Evolutionary conservation across 208 protist species (phyloP), one percentile per base, ranked within the genome.

Genomic region (Endotrypanum monterogeii): DNA sequence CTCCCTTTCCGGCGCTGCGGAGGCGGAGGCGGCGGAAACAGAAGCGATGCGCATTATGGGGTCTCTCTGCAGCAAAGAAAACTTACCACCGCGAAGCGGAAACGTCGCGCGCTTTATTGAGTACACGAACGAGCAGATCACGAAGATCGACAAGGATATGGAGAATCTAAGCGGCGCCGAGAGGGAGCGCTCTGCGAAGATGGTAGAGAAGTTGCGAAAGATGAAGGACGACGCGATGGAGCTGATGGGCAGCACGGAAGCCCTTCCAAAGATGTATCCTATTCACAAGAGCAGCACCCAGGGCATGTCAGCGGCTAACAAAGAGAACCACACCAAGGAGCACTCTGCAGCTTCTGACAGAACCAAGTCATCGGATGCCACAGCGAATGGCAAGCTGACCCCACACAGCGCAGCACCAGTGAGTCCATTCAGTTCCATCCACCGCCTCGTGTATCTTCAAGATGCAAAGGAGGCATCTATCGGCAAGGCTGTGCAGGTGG

Each of bases 41-140:
- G 67, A 79, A 5, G 75, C 77, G 25, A 51, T 91, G 58, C 74
- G 74, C 25, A 74, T 81, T 6, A 37, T 66, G 11, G 74, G 73
- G 18, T 67, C 77, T 37, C 54, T 93, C 39, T 67, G 73, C 60
- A 67, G 73, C 28, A 85, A 82, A 61, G 72, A 74, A 65, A 91
- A 87, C 73, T 52, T 68, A 51, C 50, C 81, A 3, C 82, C 84
- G 7, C 85, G 89, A 66, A 93, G 89, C 73, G 89, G 89, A 46
- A 90, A 89, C 62, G 76, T 89, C 57, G 14, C 55, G 14, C 85
- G 89, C 61, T 93, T 93, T 75, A 76, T 93, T 51, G 80, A 86
- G 65, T 90, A 84, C 82, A 86, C 83, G 3, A 41, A 76, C 44
- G 70, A 73, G 56, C 72, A 91, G 71, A 67, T 85, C 37, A 63